Evolutionary conservation across 1,139 yeast genomes (phyloP), one percentile per base, ranked within the genome.

Genomic region (Lizanozyma gosingica): DNA sequence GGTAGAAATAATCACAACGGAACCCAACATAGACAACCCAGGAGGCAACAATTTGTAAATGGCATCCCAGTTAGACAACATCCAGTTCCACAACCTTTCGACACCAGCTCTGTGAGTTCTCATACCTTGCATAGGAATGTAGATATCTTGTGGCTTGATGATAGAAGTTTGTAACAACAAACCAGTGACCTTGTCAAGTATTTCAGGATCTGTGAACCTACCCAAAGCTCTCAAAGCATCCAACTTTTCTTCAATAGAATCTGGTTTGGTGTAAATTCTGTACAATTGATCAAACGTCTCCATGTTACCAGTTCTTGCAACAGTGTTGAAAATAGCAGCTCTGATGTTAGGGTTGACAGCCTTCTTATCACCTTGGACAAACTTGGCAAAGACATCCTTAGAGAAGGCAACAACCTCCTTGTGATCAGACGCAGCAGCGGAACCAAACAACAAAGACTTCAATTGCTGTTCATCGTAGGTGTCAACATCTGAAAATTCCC

Each of bases 331-430:
- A 36, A 92, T 79, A 11, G 85, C 58, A 4, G 76, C 75, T 63
- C 88, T 80, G 53, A 90, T 65, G 63, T 88, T 83, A 49, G 97
- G 94, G 62, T 87, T 83, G 48, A 90, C 71, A 15, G 92, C 87
- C 43, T 67, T 61, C 49, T 69, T 71, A 49, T 85, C 83, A 46
- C 95, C 95, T 17, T 66, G 65, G 37, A 75, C 62, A 54, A 71
- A 86, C 38, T 69, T 68, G 4, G 68, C 68, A 57, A 86, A 88
- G 56, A 78, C 65, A 8, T 67, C 66, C 43, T 75, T 52, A 18
- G 86, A 78, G 42, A 69, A 73, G 37, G 67, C 66, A 43, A 76
- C 70, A 41, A 75, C 78, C 42, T 69, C 67, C 47, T 70, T 62
- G 53, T 82, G 83, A 43, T 72, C 79, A 32, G 83, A 68, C 37